Percentiles rank a stretch among this genome's conserved stretches.
These are phyloP conservation scores for Paracorniculantispora psalliotae DNA, from an alignment of 2,329 filamentous ascomycete genomes.

Conservation along the genomic window DNA sequence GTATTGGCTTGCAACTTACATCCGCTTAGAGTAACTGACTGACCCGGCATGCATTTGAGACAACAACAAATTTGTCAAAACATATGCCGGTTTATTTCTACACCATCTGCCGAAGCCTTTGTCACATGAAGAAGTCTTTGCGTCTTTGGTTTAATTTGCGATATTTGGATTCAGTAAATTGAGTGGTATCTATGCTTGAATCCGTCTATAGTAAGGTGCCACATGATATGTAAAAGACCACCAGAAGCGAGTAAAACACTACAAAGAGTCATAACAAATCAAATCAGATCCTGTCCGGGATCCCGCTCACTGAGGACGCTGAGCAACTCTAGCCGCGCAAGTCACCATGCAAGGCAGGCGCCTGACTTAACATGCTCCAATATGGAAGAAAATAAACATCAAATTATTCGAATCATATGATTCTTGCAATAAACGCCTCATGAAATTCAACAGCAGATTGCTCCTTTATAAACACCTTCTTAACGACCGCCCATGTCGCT, in stretches of 20 bases:
- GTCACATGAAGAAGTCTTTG: not conserved
- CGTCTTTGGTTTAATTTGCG: not conserved
- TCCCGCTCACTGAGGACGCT: not conserved
- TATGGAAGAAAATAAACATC: not conserved
- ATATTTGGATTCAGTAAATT: not conserved
- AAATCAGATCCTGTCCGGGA: not conserved
- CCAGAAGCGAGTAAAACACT: not conserved
- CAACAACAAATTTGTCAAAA: not conserved
- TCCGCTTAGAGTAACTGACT: not conserved
- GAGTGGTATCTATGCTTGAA: constrained; percentile 1
- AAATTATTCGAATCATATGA: not conserved
- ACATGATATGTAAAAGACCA: not conserved
- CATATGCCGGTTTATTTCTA: not conserved
- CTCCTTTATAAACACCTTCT: not conserved
- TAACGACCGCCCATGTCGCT: constrained; percentile 45
- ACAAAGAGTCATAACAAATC: not conserved
- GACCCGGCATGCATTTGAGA: not conserved
- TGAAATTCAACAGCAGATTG: not conserved
- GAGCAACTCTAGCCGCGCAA: not conserved
- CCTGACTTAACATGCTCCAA: not conserved
- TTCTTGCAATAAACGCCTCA: not conserved
- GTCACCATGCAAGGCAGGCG: not conserved
- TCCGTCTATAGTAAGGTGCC: not conserved
- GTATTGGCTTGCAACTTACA: not conserved
- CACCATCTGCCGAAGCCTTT: not conserved